Evolutionary conservation across 129 eudicot genomes (phyloP).

Genomic region (Heracleum sosnowskyi): DNA sequence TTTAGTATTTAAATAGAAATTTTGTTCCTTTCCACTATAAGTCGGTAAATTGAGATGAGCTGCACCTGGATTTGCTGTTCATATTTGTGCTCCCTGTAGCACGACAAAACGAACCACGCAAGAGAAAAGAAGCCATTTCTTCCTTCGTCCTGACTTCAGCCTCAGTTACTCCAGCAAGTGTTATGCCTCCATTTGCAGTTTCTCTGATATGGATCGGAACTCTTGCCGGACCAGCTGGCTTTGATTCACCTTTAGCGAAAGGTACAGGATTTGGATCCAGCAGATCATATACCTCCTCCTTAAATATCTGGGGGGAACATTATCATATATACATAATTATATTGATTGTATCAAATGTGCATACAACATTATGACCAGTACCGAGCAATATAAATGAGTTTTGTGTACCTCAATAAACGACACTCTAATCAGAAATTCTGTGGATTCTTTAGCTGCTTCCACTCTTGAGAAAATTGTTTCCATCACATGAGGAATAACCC

Average conservation of each 20-base stretch:
- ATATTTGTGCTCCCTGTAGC: slow-evolving; percentile 99
- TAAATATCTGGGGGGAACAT: slow-evolving; percentile 49
- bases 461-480: slow-evolving; percentile 61
- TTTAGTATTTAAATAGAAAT: background rate
- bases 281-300: slow-evolving; percentile 91
- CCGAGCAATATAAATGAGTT: background rate
- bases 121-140: slow-evolving; percentile 79
- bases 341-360: background rate
- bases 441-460: slow-evolving; percentile 44
- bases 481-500: slow-evolving; percentile 85
- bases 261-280: slow-evolving; percentile 41
- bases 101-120: slow-evolving; percentile 77
- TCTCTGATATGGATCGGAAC: slow-evolving; percentile 91
- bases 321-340: background rate
- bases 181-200: slow-evolving; percentile 77
- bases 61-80: slow-evolving; percentile 92
- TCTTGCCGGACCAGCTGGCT: slow-evolving; percentile 54
- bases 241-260: slow-evolving; percentile 38
- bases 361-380: background rate
- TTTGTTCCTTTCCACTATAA: background rate
- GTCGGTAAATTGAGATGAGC: background rate
- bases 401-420: slow-evolving; percentile 83
- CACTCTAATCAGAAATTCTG: slow-evolving; percentile 73
- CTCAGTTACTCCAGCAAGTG: slow-evolving; percentile 95
- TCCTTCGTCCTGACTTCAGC: slow-evolving; percentile 83